phyloP scores from a whole-genome alignment of 2,329 filamentous ascomycete genomes.

The Pseudogymnoascus sp. region DNA sequence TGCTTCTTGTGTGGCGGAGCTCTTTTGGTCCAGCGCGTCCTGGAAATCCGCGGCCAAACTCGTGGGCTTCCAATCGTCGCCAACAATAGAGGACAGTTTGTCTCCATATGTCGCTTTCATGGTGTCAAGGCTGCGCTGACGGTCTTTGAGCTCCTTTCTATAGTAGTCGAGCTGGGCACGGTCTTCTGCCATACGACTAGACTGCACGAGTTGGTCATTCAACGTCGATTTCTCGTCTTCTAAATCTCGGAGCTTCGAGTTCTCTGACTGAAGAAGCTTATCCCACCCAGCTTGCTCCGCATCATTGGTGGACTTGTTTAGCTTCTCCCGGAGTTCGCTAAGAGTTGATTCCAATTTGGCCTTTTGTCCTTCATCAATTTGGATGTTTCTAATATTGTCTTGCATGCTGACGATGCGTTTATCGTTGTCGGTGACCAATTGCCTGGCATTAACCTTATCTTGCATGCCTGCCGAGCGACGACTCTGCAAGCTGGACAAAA shows the following conservation, averaged over 20 bases:
- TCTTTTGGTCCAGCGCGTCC: conserved; percentile 50
- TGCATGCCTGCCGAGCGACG: conserved; percentile 66
- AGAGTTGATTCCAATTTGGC: conserved; percentile 69
- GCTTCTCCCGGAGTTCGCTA: conserved; percentile 57
- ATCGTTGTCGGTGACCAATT: conserved; percentile 68
- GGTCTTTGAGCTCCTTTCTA: conserved; percentile 71
- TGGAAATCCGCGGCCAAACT: conserved; percentile 69
- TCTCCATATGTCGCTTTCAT: conserved; percentile 68
- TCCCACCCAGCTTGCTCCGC: conserved; percentile 64
- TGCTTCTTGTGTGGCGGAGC: conserved; percentile 52
- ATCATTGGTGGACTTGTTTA: conserved; percentile 57
- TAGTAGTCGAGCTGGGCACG: conserved; percentile 77
- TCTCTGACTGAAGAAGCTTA: conserved; percentile 58
- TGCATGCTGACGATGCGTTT: conserved; percentile 62
- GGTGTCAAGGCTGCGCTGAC: conserved; percentile 68
- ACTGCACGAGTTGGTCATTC: conserved; percentile 74
- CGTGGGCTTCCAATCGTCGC: conserved; percentile 59
- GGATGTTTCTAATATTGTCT: conserved; percentile 61
- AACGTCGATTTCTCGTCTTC: conserved; percentile 68
- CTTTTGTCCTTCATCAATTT: conserved; percentile 79
- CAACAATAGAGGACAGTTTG: conserved; percentile 61
- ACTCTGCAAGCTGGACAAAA: conserved; percentile 67
- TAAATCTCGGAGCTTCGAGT: conserved; percentile 58
- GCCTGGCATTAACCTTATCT: conserved; percentile 65
- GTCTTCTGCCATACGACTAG: conserved; percentile 72